These are phyloP conservation scores for Coniferiporia weirii DNA, from an alignment of 1,284 basidiomycete genomes.

Conservation along the genomic window DNA sequence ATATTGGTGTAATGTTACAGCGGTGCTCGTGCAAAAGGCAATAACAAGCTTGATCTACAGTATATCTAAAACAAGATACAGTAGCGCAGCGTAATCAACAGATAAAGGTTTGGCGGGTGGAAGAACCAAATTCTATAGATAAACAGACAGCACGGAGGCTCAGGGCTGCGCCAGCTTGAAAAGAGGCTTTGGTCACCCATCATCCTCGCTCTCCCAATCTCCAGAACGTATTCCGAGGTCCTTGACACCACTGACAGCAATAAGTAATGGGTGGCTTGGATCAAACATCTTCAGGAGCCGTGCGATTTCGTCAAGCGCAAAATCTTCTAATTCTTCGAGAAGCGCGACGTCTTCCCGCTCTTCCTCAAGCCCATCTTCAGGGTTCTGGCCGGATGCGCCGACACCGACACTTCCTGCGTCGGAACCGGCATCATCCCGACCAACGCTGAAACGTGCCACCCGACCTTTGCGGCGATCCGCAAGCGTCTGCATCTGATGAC, in stretches of 20 bases:
- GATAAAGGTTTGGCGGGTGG: no score
- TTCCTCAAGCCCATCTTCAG: slow-evolving; percentile 37
- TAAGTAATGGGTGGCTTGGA: slow-evolving; percentile 51
- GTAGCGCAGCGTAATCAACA: no score
- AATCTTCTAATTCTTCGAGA: slow-evolving; percentile 70
- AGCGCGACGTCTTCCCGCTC: slow-evolving; percentile 67
- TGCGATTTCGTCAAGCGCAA: slow-evolving; percentile 68
- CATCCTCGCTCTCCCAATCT: not conserved
- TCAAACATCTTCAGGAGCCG: slow-evolving; percentile 54
- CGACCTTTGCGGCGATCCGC: slow-evolving; percentile 62
- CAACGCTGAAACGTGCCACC: slow-evolving; percentile 20
- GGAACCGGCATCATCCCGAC: not conserved
- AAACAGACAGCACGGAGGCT: not conserved
- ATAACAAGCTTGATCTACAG: no score
- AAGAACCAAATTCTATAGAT: not conserved
- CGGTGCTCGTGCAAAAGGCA: no score
- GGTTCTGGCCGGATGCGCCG: slow-evolving; percentile 18
- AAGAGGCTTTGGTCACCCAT: not conserved
- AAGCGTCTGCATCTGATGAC: slow-evolving; percentile 58
- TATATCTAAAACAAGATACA: no score
- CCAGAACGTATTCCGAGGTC: slow-evolving; percentile 49
- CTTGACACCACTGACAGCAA: slow-evolving; percentile 65
- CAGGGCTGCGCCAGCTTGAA: not conserved
- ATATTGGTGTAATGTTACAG: no score
- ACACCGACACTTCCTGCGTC: not conserved